phyloP scores from a whole-genome alignment of 2,329 filamentous ascomycete species.

The Monilinia aucupariae region DNA sequence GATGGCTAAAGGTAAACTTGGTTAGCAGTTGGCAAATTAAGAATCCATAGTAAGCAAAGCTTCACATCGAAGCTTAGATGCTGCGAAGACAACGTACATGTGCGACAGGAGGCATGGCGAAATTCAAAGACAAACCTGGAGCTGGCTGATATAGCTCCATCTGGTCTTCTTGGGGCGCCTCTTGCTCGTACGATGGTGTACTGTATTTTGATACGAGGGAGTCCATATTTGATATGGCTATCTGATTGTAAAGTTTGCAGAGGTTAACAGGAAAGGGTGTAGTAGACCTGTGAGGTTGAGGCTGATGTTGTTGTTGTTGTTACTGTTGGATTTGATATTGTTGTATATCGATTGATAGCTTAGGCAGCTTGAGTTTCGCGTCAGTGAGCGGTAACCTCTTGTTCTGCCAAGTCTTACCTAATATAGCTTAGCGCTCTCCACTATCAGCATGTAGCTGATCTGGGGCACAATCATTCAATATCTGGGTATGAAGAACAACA shows the following conservation, averaged over 20 bases:
- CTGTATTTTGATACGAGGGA: conserved; percentile 89
- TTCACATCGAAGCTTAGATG: conserved; percentile 14
- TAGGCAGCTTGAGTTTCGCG: conserved; percentile 30
- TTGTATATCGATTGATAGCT: conserved; percentile 21
- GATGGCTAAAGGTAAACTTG: conserved; percentile 59
- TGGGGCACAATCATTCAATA: background rate
- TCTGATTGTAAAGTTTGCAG: background rate
- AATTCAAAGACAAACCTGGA: conserved; percentile 81
- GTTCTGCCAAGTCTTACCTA: background rate
- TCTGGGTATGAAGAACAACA: background rate
- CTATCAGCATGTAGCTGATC: background rate
- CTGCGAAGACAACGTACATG: conserved; percentile 55
- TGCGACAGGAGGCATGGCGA: conserved; percentile 87
- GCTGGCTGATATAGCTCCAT: conserved; percentile 66
- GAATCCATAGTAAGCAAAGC: conserved; percentile 1
- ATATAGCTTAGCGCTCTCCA: background rate
- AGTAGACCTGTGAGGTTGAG: background rate
- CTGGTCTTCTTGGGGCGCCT: conserved; percentile 67
- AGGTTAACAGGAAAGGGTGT: background rate
- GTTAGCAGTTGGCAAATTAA: conserved; percentile 44
- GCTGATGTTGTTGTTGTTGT: background rate
- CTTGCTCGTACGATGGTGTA: conserved; percentile 65
- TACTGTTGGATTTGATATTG: conserved; percentile 27
- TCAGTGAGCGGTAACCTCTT: conserved; percentile 16
- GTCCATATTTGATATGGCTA: conserved; percentile 59